These are phyloP conservation scores for Arthrobotrys sphaeroides DNA, from an alignment of 2,329 filamentous ascomycete species.

Conservation along the genomic window DNA sequence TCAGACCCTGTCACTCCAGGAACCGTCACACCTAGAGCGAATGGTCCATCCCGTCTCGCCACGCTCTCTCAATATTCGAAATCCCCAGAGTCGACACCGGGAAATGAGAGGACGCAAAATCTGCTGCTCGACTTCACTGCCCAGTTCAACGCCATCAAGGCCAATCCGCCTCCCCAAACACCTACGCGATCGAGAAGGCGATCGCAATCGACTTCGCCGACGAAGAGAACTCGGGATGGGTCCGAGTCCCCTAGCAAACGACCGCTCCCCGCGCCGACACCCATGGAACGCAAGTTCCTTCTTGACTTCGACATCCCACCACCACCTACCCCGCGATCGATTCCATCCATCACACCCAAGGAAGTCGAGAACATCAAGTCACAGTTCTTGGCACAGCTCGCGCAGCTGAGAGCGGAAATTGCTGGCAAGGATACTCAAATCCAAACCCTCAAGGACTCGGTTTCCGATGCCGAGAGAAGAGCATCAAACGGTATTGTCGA, in stretches of 20 bases:
- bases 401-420: conserved; percentile 88
- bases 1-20: conserved; percentile 42
- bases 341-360: conserved; percentile 88
- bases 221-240: conserved; percentile 60
- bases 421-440: conserved; percentile 94
- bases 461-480: conserved; percentile 87
- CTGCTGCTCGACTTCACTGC: conserved; percentile 89
- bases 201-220: conserved; percentile 60
- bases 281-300: conserved; percentile 68
- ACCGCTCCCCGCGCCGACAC: conserved; percentile 31
- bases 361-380: conserved; percentile 95
- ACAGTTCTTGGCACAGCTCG: conserved; percentile 88
- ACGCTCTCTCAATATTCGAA: conserved; percentile 58
- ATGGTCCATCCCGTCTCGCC: conserved; percentile 40
- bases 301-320: conserved; percentile 95
- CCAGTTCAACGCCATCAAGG: conserved; percentile 68
- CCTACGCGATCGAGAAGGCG: conserved; percentile 64
- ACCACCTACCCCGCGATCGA: conserved; percentile 86
- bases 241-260: conserved; percentile 51
- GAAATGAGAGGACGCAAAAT: conserved; percentile 71
- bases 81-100: conserved; percentile 65
- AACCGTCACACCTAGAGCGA: conserved; percentile 36
- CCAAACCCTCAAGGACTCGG: conserved; percentile 82
- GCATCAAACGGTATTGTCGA: conserved; percentile 71
- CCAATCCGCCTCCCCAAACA: conserved; percentile 64